Evolutionary conservation across 768 basidiomycete species (phyloP).

Genomic region (Lentinula raphanica): DNA sequence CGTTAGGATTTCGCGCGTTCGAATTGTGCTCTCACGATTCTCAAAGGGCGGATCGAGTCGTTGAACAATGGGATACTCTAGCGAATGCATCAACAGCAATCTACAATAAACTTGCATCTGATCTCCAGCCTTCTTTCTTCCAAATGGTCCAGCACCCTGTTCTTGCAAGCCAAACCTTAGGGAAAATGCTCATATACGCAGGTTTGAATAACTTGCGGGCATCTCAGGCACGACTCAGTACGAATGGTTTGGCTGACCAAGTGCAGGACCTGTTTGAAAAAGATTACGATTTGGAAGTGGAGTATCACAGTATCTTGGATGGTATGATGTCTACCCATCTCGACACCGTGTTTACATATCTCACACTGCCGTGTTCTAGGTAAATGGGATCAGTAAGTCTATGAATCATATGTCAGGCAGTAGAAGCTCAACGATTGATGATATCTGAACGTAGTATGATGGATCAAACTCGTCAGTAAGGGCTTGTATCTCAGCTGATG

Average conservation of each 20-base stretch:
- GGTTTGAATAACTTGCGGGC: slow-evolving; percentile 58
- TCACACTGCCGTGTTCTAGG: slow-evolving; percentile 22
- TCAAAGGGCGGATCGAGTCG: slow-evolving; percentile 51
- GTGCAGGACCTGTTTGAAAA: slow-evolving; percentile 54
- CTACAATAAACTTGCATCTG: slow-evolving; percentile 45
- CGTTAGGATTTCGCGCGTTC: slow-evolving; percentile 16
- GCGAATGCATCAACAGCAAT: slow-evolving; percentile 45
- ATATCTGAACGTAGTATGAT: slow-evolving; percentile 45
- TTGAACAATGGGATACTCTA: slow-evolving; percentile 45
- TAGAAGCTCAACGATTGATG: neutral
- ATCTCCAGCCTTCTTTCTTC: slow-evolving; percentile 57
- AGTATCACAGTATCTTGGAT: slow-evolving; percentile 55
- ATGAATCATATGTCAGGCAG: neutral
- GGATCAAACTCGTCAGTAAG: slow-evolving; percentile 55
- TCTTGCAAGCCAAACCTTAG: slow-evolving; percentile 52
- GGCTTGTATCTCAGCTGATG: neutral
- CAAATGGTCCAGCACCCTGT: slow-evolving; percentile 67
- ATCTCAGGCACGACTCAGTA: slow-evolving; percentile 57
- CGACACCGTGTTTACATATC: neutral
- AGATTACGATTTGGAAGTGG: slow-evolving; percentile 55
- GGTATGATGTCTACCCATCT: slow-evolving; percentile 32
- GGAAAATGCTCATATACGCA: slow-evolving; percentile 52
- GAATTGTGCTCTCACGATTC: neutral
- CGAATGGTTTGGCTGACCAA: slow-evolving; percentile 51
- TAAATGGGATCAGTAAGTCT: slow-evolving; percentile 60